phyloP scores from a whole-genome alignment of 495 filamentous ascomycete species.

The Paragyromitra xinjiangensis region DNA sequence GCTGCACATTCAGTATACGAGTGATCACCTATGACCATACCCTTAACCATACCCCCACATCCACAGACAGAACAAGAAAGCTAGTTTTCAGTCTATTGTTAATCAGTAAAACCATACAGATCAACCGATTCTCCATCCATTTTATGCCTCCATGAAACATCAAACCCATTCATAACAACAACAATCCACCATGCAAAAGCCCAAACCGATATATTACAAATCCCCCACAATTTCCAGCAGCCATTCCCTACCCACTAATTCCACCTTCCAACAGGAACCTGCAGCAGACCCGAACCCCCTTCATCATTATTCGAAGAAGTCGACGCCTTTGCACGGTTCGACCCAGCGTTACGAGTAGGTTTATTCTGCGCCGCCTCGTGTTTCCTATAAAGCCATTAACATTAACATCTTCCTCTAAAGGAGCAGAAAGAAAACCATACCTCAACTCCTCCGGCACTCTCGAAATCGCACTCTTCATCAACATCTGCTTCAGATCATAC shows the following conservation, averaged over 20 bases:
- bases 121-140: not conserved
- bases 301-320: slow-evolving; percentile 29
- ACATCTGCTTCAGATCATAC: slow-evolving; percentile 97
- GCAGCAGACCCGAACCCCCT: slow-evolving; percentile 34
- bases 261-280: slow-evolving; percentile 53
- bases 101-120: not conserved
- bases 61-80: no score
- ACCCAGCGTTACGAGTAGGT: slow-evolving; percentile 63
- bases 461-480: slow-evolving; percentile 88
- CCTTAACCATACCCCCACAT: not conserved
- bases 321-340: slow-evolving; percentile 71
- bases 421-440: slow-evolving; percentile 18
- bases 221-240: slow-evolving; percentile 2
- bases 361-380: slow-evolving; percentile 95
- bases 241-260: slow-evolving; percentile 40
- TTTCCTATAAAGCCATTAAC: slow-evolving; percentile 61
- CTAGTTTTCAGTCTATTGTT: not conserved
- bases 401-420: not conserved
- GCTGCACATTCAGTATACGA: not conserved
- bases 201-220: slow-evolving; percentile 13
- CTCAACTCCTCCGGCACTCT: slow-evolving; percentile 92
- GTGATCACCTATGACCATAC: not conserved
- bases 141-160: not conserved
- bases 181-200: not conserved
- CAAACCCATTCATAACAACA: not conserved